Evolutionary conservation across 805 yeast species (phyloP).

Genomic region (Tetrapisispora phaffii): DNA sequence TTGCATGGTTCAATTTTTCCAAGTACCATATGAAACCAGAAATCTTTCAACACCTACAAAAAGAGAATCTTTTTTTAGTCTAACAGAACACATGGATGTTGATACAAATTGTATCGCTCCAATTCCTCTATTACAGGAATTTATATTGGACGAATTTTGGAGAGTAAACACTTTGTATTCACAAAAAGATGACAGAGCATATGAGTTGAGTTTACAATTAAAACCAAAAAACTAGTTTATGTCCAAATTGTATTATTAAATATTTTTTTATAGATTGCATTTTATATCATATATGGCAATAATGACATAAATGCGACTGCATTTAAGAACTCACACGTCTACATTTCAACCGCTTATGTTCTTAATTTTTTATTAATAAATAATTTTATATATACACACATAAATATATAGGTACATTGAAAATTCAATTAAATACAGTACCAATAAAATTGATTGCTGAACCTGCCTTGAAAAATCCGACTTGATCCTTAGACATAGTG

Average conservation of each 20-base stretch:
- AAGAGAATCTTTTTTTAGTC: constrained; percentile 4
- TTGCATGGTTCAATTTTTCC: constrained; percentile 58
- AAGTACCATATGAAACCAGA: constrained; percentile 41
- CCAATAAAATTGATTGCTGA: constrained; percentile 93
- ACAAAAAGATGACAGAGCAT: constrained; percentile 56
- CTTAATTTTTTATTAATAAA: not conserved
- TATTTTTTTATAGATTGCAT: not conserved
- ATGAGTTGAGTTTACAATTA: constrained; percentile 58
- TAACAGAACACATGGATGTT: constrained; percentile 17
- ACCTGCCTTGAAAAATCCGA: constrained; percentile 94
- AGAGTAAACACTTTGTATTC: constrained; percentile 51
- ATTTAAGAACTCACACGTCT: too few species aligned
- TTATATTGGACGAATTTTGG: constrained; percentile 61
- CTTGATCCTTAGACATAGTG: constrained; percentile 94
- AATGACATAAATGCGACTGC: too few species aligned
- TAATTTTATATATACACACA: not conserved
- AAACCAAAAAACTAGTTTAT: not conserved
- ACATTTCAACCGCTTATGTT: not conserved
- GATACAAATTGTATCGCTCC: constrained; percentile 28
- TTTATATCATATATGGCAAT: not conserved
- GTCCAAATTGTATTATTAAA: not conserved
- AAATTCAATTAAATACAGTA: constrained; percentile 19
- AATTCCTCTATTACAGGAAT: constrained; percentile 34
- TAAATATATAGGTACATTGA: not conserved
- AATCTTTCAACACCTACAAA: not conserved